Percentiles rank a stretch among this genome's conserved stretches.
These are phyloP conservation scores for Apiospora saccharicola DNA, from an alignment of 2,329 filamentous ascomycete genomes.

Conservation along the genomic window DNA sequence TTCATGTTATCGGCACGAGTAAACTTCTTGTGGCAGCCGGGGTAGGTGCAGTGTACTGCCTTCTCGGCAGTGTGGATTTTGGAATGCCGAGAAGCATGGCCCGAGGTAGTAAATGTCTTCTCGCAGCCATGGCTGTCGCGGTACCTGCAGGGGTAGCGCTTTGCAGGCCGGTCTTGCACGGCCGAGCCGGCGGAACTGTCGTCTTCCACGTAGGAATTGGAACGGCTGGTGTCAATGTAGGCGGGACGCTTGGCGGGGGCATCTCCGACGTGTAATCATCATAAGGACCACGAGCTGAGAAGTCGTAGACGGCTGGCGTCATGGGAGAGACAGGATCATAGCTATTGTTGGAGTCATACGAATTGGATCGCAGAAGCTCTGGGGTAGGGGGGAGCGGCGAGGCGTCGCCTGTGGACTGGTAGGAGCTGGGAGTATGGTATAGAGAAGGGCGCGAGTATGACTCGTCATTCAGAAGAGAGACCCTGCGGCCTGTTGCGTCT, in stretches of 20 bases:
- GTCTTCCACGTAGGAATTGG: conserved; percentile 58
- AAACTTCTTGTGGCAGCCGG: conserved; percentile 80
- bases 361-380: conserved; percentile 66
- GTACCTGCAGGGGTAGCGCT: conserved; percentile 78
- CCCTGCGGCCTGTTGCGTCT: conserved; percentile 63
- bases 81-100: conserved; percentile 83
- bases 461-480: conserved; percentile 68
- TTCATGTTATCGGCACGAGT: conserved; percentile 89
- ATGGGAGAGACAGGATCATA: conserved; percentile 62
- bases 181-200: conserved; percentile 53
- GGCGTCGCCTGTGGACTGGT: conserved; percentile 45
- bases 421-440: conserved; percentile 48
- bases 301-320: conserved; percentile 59
- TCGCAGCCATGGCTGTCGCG: conserved; percentile 75
- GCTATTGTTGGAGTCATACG: conserved; percentile 65
- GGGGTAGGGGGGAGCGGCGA: conserved; percentile 61
- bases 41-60: conserved; percentile 71
- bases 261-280: conserved; percentile 45
- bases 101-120: conserved; percentile 85
- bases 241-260: conserved; percentile 49
- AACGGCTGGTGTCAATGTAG: conserved; percentile 53
- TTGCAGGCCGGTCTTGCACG: conserved; percentile 58
- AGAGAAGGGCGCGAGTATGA: conserved; percentile 41
- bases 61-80: conserved; percentile 87
- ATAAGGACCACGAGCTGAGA: conserved; percentile 46